Evolutionary conservation across 768 basidiomycete species (phyloP), one percentile per base, ranked within the genome.

Genomic region (Mycena maculata): DNA sequence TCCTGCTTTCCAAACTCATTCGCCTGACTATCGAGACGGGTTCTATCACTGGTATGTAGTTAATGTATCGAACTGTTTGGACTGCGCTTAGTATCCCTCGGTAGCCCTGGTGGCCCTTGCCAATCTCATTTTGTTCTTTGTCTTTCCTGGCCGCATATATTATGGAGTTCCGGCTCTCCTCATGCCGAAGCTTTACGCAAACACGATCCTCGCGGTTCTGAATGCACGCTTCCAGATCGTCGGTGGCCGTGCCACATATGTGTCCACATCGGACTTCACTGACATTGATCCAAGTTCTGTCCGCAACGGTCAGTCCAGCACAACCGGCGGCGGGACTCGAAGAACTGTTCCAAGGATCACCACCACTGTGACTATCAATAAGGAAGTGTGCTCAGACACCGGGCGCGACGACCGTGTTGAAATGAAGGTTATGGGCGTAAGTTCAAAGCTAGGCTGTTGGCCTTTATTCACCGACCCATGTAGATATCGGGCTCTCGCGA

Each of bases 111-210:
- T 50, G n/a, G 54, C 66, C 45, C 42, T 63, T 5, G n/a, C 27
- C 4, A 41, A 48, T 25, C 55, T 58, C 11, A 58, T 63, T 42
- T 31, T 68, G 4, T 63, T 63, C 28, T 52, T 45, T 18, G 67
- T 27, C 8, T 63, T 63, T 39, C 61, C 67, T 25, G 27, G 41
- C n/a, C 28, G 22, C 33, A 39, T 30, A 6, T 65, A 65, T 27
- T 65, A 49, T 31, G 28, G 11, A 15, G 27, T n/a, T 27, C 18
- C 48, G 22, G 54, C 47, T 30, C 31, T 58, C 5, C 36, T 65
- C n/a, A 52, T 63, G 36, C 67, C 67, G 1, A 68, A 68, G 38
- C 38, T 63, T 13, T 68, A 68, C 38, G 67, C 61, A 2, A 68
- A 68, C 36, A 56, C 54, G 6, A 56, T 68, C 10, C 45, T 68